Evolutionary conservation across 78 protist species (phyloP).

Genomic region (Pigoraptor vietnamica): DNA sequence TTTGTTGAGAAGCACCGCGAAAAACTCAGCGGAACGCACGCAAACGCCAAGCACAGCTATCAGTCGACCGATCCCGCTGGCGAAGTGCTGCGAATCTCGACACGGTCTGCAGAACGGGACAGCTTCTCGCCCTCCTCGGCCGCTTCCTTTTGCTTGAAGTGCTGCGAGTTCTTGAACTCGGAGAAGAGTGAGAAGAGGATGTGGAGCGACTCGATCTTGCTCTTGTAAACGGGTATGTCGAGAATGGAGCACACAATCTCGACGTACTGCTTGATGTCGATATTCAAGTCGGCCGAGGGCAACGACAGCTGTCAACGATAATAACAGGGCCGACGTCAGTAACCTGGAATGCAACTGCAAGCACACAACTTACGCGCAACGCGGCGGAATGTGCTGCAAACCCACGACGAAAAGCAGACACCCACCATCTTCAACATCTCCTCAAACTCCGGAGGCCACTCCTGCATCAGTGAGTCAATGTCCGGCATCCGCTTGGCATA

Average conservation of each 20-base stretch:
- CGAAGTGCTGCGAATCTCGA: not conserved
- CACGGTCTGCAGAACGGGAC: not conserved
- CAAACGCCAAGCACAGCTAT: too few species aligned
- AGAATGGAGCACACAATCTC: conserved; percentile 53
- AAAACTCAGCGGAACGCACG: too few species aligned
- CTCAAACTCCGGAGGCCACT: conserved; percentile 60
- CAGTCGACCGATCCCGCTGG: too few species aligned
- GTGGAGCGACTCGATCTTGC: conserved; percentile 65
- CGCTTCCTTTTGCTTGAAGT: conserved; percentile 9
- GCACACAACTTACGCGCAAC: not conserved
- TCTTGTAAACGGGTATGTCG: conserved; percentile 52
- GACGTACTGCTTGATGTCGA: conserved; percentile 16
- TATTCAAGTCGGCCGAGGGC: not conserved
- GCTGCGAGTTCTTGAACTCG: conserved; percentile 51
- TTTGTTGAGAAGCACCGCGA: too few species aligned
- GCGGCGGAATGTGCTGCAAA: not conserved
- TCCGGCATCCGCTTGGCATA: conserved; percentile 73
- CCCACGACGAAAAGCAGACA: not conserved
- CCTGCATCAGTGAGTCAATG: conserved; percentile 65
- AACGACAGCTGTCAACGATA: not conserved
- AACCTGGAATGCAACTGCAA: not conserved
- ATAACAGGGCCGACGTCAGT: not conserved
- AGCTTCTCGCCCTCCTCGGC: not conserved
- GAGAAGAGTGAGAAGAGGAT: conserved; percentile 62
- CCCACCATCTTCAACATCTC: not conserved